These are phyloP conservation scores for Apium graveolens DNA, from an alignment of 129 eudicot species.

Conservation along the genomic window DNA sequence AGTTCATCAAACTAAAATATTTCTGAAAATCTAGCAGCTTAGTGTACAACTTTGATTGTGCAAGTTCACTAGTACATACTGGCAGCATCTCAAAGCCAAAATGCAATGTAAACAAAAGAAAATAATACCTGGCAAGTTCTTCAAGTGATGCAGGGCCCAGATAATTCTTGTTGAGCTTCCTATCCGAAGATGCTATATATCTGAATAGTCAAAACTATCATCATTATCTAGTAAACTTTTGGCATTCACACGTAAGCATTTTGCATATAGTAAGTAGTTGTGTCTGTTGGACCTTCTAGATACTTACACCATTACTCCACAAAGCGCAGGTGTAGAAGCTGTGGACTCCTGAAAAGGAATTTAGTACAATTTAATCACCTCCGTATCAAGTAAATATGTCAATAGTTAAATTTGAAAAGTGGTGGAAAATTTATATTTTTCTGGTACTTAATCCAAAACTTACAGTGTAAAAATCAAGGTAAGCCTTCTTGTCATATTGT, in stretches of 20 bases:
- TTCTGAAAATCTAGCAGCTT: not conserved
- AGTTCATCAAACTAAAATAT: not conserved
- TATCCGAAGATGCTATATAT: slow-evolving; percentile 83
- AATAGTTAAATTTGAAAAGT: not conserved
- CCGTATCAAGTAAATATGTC: not conserved
- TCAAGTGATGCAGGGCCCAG: slow-evolving; percentile 79
- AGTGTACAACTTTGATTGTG: not conserved
- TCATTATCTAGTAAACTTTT: not conserved
- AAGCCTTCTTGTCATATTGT: slow-evolving; percentile 84
- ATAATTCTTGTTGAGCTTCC: slow-evolving; percentile 55
- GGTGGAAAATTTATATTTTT: not conserved
- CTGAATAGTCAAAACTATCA: slow-evolving; percentile 30
- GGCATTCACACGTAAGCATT: not conserved
- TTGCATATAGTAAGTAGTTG: not conserved
- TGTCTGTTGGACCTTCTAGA: not conserved
- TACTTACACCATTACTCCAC: slow-evolving; percentile 82
- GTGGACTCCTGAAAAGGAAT: slow-evolving; percentile 38
- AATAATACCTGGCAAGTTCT: slow-evolving; percentile 70
- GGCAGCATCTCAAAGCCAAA: not conserved
- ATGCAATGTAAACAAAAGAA: not conserved
- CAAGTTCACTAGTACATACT: not conserved
- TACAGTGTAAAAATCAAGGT: slow-evolving; percentile 82
- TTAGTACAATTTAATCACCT: slow-evolving; percentile 3
- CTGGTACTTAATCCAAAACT: slow-evolving; percentile 18
- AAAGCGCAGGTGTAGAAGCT: slow-evolving; percentile 47